These are phyloP conservation scores for Malus sylvestris DNA, from an alignment of 306 rosid species.

Conservation along the genomic window DNA sequence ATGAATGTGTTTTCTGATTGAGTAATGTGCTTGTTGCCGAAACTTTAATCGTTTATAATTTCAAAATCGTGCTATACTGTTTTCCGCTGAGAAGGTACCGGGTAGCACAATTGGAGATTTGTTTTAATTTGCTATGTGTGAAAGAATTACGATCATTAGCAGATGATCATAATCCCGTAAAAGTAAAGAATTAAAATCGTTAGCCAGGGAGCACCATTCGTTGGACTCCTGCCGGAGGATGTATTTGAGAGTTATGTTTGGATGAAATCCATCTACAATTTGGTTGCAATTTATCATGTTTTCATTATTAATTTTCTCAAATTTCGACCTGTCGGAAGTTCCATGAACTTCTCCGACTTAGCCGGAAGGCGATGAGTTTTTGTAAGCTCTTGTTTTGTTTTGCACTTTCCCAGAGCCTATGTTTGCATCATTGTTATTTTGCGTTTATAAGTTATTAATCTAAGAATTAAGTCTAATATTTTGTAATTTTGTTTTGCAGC, in stretches of 20 bases:
- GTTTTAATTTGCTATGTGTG: not conserved
- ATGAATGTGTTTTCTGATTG: not conserved
- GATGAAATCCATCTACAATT: not conserved
- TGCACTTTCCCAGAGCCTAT: not conserved
- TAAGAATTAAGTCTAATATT: not conserved
- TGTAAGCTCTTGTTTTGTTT: not conserved
- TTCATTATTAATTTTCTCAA: not conserved
- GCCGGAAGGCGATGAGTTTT: not conserved
- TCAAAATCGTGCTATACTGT: not conserved
- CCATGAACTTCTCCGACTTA: not conserved
- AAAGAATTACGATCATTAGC: not conserved
- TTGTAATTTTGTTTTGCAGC: slow-evolving; percentile 38
- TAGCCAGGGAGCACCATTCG: no score
- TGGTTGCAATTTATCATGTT: not conserved
- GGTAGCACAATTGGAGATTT: not conserved
- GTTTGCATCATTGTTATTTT: not conserved
- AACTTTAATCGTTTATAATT: not conserved
- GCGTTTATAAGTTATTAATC: not conserved
- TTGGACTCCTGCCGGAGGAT: no score
- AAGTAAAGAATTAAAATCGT: not conserved
- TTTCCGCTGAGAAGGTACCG: not conserved
- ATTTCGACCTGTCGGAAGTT: not conserved
- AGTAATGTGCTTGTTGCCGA: not conserved
- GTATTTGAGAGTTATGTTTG: not conserved
- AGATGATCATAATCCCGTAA: not conserved